Conservation (phyloP, 352 stramenopile species). For the Phytophthora macrochlamydospora region DNA sequence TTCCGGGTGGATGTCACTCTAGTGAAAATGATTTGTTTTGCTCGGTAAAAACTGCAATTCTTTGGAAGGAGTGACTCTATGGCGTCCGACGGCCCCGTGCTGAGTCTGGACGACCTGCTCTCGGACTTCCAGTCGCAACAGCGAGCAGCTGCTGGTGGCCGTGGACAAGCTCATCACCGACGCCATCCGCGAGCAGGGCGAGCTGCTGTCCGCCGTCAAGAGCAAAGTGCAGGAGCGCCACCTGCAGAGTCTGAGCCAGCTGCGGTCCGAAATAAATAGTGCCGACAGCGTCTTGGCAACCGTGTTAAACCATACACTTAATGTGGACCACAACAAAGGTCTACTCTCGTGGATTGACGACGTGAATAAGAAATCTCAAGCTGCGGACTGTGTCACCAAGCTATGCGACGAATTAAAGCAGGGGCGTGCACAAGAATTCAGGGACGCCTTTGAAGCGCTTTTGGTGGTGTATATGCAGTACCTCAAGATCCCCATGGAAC, state of each 20-base stretch:
- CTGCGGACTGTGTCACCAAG: conserved; percentile 12
- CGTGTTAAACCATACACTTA: conserved; percentile 22
- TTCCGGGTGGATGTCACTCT: background rate
- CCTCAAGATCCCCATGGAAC: conserved; percentile 24
- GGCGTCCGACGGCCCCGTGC: background rate
- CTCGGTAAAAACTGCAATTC: too few relatives aligned
- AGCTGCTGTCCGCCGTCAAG: conserved; percentile 31
- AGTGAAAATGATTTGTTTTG: background rate
- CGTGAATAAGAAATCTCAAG: conserved; percentile 17
- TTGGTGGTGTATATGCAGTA: conserved; percentile 36
- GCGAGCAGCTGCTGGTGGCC: conserved; percentile 28
- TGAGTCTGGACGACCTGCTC: conserved; percentile 25
- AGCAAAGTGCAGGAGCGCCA: conserved; percentile 25
- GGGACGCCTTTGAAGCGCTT: conserved; percentile 35
- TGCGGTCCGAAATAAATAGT: conserved; percentile 20
- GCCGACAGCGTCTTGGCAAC: conserved; percentile 19
- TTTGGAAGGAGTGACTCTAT: background rate
- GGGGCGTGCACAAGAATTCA: conserved; percentile 29
- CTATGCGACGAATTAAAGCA: conserved; percentile 20
- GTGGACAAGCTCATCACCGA: conserved; percentile 33
- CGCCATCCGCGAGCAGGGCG: conserved; percentile 35
- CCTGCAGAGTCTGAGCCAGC: conserved; percentile 9
- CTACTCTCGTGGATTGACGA: conserved; percentile 29
- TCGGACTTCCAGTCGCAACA: conserved; percentile 35
- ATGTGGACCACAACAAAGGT: conserved; percentile 25